A percentile compares a stretch with the other conserved stretches of the same genome.
Conservation (phyloP, 1,139 yeast genomes). For the Wickerhamiella infanticola region DNA sequence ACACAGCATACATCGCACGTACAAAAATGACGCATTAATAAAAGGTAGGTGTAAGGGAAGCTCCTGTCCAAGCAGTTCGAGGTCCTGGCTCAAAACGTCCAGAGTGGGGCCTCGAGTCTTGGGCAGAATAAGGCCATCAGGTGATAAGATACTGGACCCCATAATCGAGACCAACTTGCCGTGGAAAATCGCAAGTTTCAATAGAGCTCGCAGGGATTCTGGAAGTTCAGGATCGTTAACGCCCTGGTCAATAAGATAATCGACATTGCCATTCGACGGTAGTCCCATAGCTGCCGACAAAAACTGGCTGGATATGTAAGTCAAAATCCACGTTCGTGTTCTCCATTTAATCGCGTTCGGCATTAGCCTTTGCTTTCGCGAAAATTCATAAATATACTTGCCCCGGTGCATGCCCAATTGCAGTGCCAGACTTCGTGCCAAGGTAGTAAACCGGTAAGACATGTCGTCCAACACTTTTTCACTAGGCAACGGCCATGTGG, state of each 20-base stretch:
- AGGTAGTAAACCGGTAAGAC: constrained; percentile 72
- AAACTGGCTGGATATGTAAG: constrained; percentile 76
- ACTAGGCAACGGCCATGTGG: constrained; percentile 89
- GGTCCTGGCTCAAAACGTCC: constrained; percentile 59
- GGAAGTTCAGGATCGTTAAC: constrained; percentile 36
- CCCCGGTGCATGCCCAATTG: constrained; percentile 93
- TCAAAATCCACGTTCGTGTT: constrained; percentile 82
- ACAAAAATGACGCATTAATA: constrained; percentile 67
- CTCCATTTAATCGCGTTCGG: constrained; percentile 93
- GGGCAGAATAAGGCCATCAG: constrained; percentile 83
- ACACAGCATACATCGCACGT: constrained; percentile 68
- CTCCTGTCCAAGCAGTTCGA: constrained; percentile 53
- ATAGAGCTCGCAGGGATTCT: constrained; percentile 49
- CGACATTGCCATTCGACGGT: constrained; percentile 78
- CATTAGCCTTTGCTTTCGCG: constrained; percentile 74
- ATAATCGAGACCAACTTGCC: constrained; percentile 69
- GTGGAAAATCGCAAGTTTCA: constrained; percentile 67
- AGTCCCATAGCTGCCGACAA: constrained; percentile 82
- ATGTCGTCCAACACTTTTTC: constrained; percentile 87
- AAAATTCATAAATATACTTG: constrained; percentile 77
- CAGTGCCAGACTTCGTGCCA: constrained; percentile 70
- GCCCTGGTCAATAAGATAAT: constrained; percentile 67
- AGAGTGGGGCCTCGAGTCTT: constrained; percentile 68
- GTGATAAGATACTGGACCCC: constrained; percentile 79
- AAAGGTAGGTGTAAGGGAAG: constrained; percentile 42